Evolutionary conservation across 192 early-diverging fungal genomes (phyloP).

Genomic region (Oehlia diaphana): DNA sequence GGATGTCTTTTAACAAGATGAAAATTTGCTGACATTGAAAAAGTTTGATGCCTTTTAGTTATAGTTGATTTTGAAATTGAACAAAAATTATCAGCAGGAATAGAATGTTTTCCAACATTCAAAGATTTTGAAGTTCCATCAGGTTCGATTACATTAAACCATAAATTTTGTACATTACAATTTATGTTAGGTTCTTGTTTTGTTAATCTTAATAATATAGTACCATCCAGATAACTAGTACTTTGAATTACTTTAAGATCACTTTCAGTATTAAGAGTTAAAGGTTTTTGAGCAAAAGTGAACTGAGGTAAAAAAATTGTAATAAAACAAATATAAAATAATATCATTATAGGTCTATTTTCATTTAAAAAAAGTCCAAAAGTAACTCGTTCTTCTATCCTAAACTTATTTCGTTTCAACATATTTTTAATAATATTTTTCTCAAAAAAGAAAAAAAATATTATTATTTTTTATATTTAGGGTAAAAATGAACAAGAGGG

Average conservation of each 20-base stretch:
- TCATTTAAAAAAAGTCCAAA: not conserved
- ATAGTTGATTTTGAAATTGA: not conserved
- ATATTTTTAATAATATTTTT: not conserved
- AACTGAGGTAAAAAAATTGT: not conserved
- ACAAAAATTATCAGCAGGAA: not conserved
- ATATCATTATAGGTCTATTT: not conserved
- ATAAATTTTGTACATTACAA: not conserved
- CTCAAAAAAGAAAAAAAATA: not conserved
- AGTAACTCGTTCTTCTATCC: not conserved
- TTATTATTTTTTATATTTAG: not conserved
- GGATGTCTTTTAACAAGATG: not conserved
- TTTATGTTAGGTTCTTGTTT: not conserved
- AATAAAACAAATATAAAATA: not conserved
- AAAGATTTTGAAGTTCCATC: not conserved
- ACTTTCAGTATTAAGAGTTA: not conserved
- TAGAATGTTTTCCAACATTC: not conserved
- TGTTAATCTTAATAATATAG: not conserved
- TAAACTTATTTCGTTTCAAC: not conserved
- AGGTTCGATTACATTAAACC: not conserved
- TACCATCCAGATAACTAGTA: not conserved
- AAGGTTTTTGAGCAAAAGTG: not conserved
- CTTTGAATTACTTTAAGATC: not conserved
- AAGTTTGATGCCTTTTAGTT: not conserved
- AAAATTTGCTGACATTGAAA: no score
- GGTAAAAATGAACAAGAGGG: not conserved